Evolutionary conservation across 129 eudicot species (phyloP).

Genomic region (Mikania micrantha): DNA sequence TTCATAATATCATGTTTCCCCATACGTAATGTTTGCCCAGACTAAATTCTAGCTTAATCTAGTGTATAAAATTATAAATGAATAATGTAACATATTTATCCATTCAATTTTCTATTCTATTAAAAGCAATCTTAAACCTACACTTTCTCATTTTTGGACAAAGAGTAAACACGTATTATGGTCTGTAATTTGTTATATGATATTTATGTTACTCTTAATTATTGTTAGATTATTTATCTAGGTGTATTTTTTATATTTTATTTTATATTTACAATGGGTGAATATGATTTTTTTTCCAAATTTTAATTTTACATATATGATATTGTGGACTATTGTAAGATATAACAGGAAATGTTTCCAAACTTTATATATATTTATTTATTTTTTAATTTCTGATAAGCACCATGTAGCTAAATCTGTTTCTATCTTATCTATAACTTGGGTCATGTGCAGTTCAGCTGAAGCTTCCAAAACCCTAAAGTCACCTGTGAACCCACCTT

Average conservation of each 20-base stretch:
- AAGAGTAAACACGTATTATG: not conserved
- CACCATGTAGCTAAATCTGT: not conserved
- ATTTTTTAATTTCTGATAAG: not conserved
- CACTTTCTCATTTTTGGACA: not conserved
- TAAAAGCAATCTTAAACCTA: not conserved
- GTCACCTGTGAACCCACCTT: slow-evolving; percentile 14
- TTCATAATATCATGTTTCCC: not conserved
- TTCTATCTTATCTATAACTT: not conserved
- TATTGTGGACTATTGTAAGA: not conserved
- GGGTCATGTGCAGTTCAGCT: slow-evolving; percentile 26
- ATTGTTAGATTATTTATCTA: not conserved
- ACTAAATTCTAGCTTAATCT: not conserved
- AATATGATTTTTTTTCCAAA: not conserved
- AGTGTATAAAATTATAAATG: not conserved
- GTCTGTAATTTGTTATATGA: not conserved
- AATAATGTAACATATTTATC: not conserved
- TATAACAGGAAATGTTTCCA: not conserved
- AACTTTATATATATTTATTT: not conserved
- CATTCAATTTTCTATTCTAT: not conserved
- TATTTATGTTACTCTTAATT: not conserved
- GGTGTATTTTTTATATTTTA: not conserved
- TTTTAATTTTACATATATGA: not conserved
- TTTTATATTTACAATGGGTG: not conserved
- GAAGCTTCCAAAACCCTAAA: slow-evolving; percentile 42
- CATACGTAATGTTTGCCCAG: not conserved